Conservation (phyloP, 306 rosid genomes). For the barrel medic (Medicago truncatula) region MtrunA17r5.0-ANR NC_053046.1:38354501-38355000, state of each 20-base stretch:
- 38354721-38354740: not conserved
- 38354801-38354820: constrained; percentile 3
- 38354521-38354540: constrained; percentile 5
- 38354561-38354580: too few species aligned
- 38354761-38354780: not conserved
- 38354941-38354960: constrained; percentile 67
- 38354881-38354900: constrained; percentile 80
- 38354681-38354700: too few species aligned
- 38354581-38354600: too few species aligned
- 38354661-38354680: too few species aligned
- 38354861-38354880: constrained; percentile 58
- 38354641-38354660: not conserved
- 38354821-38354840: constrained; percentile 20
- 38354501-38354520: constrained; percentile 2
- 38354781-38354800: not conserved
- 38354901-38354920: constrained; percentile 71
- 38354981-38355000: too few species aligned
- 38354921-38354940: constrained; percentile 61
- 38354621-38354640: too few species aligned
- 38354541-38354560: not conserved
- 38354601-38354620: too few species aligned
- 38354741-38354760: not conserved
- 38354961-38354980: constrained; percentile 72
- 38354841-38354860: constrained; percentile 33
- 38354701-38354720: not conserved